Percentiles rank a stretch among this genome's conserved stretches.
Evolutionary conservation across 1,284 basidiomycete genomes (phyloP).

Genomic region (Cerioporus squamosus): DNA sequence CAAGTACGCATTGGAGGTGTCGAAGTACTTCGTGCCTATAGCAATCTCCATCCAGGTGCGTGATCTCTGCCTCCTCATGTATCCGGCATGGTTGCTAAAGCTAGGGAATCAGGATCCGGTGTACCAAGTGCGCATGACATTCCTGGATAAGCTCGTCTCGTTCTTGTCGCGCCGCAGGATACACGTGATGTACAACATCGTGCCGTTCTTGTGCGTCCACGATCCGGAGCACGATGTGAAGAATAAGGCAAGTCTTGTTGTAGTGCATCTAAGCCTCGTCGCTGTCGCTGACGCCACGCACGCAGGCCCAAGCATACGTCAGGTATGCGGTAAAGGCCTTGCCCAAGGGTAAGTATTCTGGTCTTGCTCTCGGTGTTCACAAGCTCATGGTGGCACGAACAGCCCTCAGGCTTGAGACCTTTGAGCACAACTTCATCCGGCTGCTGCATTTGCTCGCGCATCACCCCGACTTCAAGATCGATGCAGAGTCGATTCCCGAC

Average conservation of each 20-base stretch:
- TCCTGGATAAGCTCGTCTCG: conserved; percentile 77
- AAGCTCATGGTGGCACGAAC: background rate
- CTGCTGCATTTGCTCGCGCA: conserved; percentile 89
- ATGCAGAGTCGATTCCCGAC: conserved; percentile 67
- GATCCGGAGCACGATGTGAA: conserved; percentile 90
- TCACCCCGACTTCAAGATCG: conserved; percentile 86
- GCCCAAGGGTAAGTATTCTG: conserved; percentile 45
- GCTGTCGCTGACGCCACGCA: background rate
- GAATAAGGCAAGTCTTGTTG: conserved; percentile 47
- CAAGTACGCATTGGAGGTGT: conserved; percentile 63
- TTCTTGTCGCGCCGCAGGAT: conserved; percentile 68
- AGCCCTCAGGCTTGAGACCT: conserved; percentile 66
- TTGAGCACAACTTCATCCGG: conserved; percentile 87
- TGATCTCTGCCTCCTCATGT: no score
- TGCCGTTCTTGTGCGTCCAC: conserved; percentile 88
- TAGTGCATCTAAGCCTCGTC: background rate
- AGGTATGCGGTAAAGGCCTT: conserved; percentile 49
- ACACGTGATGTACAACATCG: conserved; percentile 76
- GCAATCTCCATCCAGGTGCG: conserved; percentile 80
- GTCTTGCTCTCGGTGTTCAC: background rate
- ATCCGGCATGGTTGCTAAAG: no score
- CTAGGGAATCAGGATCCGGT: conserved; percentile 70
- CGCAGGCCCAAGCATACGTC: conserved; percentile 66
- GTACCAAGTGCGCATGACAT: conserved; percentile 82
- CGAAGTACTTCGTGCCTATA: conserved; percentile 68